These are phyloP conservation scores for Phytophthora agathidicida DNA, from an alignment of 352 stramenopile genomes.

Conservation along the genomic window DNA sequence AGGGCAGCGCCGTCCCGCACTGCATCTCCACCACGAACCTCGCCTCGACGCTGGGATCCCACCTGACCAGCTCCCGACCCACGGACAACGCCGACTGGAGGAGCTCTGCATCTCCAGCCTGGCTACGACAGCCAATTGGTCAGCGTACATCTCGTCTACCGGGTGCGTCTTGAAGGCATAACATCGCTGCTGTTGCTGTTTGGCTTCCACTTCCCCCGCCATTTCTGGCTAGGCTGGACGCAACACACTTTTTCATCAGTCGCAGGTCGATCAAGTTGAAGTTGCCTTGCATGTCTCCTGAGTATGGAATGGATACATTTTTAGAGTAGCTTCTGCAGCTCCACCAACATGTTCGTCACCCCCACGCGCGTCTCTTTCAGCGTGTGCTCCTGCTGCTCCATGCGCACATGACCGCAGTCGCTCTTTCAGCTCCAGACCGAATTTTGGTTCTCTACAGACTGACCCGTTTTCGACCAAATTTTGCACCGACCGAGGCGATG, in stretches of 20 bases:
- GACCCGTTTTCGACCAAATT: slow-evolving; percentile 10
- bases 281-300: too few relatives aligned
- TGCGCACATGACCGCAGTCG: too few relatives aligned
- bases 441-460: slow-evolving; percentile 8
- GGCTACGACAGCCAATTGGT: slow-evolving; percentile 15
- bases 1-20: slow-evolving; percentile 10
- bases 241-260: slow-evolving; percentile 16
- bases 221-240: slow-evolving; percentile 23
- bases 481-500: neutral
- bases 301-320: too few relatives aligned
- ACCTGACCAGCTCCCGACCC: slow-evolving; percentile 12
- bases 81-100: slow-evolving; percentile 8
- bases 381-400: slow-evolving; percentile 14
- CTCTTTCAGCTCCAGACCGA: slow-evolving; percentile 33
- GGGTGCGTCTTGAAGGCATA: neutral
- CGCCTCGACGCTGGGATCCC: slow-evolving; percentile 8
- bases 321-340: slow-evolving; percentile 21
- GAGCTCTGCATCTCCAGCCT: slow-evolving; percentile 2
- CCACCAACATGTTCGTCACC: neutral
- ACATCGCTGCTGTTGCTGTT: slow-evolving; percentile 3
- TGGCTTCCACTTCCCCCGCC: neutral
- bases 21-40: slow-evolving; percentile 8
- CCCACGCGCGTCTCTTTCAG: slow-evolving; percentile 10
- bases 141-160: slow-evolving; percentile 16
- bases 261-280: slow-evolving; percentile 16